Evolutionary conservation across 176 grass and related monocot genomes (phyloP).

Genomic region (Cenchrus fungigraminus): DNA sequence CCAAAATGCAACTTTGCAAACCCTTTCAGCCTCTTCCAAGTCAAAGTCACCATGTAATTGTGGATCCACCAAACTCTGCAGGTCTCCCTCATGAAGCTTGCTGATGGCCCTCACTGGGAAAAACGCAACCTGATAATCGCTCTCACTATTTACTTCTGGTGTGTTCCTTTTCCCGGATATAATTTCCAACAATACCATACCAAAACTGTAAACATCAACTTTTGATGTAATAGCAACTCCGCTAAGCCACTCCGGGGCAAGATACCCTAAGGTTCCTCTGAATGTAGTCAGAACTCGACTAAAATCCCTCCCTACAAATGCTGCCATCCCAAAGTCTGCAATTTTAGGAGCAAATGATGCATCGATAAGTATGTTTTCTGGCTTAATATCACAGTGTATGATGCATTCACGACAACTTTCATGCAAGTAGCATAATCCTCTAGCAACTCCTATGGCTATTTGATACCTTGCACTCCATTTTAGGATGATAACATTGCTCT

Average conservation of each 20-base stretch:
- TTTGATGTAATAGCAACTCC: constrained; percentile 54
- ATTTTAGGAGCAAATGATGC: constrained; percentile 55
- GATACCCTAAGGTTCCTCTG: constrained; percentile 67
- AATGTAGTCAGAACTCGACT: constrained; percentile 63
- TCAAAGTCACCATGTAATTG: neutral
- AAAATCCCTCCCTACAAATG: constrained; percentile 61
- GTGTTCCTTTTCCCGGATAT: constrained; percentile 49
- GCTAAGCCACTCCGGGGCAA: constrained; percentile 65
- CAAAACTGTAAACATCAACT: constrained; percentile 64
- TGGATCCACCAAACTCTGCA: neutral
- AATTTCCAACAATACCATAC: constrained; percentile 67
- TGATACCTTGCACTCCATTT: constrained; percentile 46
- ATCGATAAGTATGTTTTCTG: constrained; percentile 52
- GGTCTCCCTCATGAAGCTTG: neutral
- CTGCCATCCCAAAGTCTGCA: constrained; percentile 77
- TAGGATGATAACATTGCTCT: neutral
- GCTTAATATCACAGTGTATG: constrained; percentile 78
- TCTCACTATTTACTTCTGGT: neutral
- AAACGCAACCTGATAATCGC: neutral
- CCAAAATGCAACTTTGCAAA: constrained; percentile 26
- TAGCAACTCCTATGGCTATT: constrained; percentile 50
- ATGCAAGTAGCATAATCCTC: constrained; percentile 65
- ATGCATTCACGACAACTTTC: constrained; percentile 61
- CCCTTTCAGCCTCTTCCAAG: neutral
- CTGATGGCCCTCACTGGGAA: constrained; percentile 42